These are phyloP conservation scores for Herpetospermum pedunculosum DNA, from an alignment of 306 rosid species.

Conservation along the genomic window DNA sequence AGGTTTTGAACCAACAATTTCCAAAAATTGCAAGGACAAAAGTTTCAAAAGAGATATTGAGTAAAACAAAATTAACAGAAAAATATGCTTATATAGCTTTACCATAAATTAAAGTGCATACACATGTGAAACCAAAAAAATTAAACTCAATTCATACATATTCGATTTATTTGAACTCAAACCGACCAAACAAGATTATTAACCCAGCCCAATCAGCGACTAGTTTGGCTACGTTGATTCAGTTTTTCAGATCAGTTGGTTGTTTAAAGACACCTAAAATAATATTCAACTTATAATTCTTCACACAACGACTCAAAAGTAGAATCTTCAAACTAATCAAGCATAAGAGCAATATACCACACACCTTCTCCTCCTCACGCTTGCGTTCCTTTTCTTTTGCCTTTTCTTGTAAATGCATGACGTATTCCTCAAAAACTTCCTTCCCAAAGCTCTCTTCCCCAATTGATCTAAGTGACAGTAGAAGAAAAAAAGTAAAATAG, in stretches of 20 bases:
- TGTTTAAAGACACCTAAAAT: too few species aligned
- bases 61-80: not conserved
- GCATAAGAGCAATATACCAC: slow-evolving; percentile 2
- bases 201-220: not conserved
- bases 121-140: too few species aligned
- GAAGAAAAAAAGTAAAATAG: not conserved
- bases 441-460: slow-evolving; percentile 55
- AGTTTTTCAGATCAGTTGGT: not conserved
- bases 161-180: not conserved
- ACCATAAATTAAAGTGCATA: too few species aligned
- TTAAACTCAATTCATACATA: not conserved
- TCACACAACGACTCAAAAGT: not conserved
- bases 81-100: too few species aligned
- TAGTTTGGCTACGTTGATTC: not conserved
- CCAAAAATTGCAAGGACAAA: not conserved
- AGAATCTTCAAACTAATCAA: not conserved
- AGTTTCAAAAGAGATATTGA: not conserved
- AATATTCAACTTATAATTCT: not conserved
- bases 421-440: slow-evolving; percentile 76
- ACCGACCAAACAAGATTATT: not conserved
- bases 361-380: slow-evolving; percentile 96
- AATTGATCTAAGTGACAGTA: slow-evolving; percentile 39
- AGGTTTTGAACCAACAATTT: not conserved
- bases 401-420: slow-evolving; percentile 56
- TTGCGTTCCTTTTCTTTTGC: slow-evolving; percentile 93